Conservation (phyloP, 2,329 filamentous ascomycete species). For the Fusarium mexicanum region DNA sequence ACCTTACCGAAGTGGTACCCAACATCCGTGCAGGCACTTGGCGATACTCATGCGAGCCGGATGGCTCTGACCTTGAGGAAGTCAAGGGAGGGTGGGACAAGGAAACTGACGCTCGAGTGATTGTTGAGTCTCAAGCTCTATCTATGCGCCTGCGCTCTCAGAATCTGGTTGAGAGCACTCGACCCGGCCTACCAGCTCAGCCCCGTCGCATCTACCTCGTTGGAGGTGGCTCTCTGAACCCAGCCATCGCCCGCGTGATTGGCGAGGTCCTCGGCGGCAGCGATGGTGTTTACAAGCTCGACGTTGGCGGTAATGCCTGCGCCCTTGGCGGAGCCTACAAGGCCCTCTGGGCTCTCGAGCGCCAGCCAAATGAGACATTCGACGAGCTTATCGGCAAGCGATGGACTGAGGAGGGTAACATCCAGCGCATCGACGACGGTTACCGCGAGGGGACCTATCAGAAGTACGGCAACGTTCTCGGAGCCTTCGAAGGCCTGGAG, state of each 20-base stretch:
- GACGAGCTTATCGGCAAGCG: slow-evolving; percentile 85
- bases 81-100: slow-evolving; percentile 54
- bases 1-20: slow-evolving; percentile 93
- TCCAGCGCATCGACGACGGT: slow-evolving; percentile 83
- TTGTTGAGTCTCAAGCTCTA: slow-evolving; percentile 94
- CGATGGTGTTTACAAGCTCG: slow-evolving; percentile 92
- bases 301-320: slow-evolving; percentile 95
- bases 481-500: slow-evolving; percentile 83
- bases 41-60: slow-evolving; percentile 74
- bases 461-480: slow-evolving; percentile 78
- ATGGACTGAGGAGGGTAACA: slow-evolving; percentile 87
- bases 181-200: slow-evolving; percentile 74
- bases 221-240: slow-evolving; percentile 89
- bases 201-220: slow-evolving; percentile 93
- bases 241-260: slow-evolving; percentile 84
- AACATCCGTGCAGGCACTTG: slow-evolving; percentile 88
- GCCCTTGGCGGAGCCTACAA: slow-evolving; percentile 95
- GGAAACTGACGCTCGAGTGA: slow-evolving; percentile 80
- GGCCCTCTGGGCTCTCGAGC: slow-evolving; percentile 89
- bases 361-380: slow-evolving; percentile 76
- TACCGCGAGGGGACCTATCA: slow-evolving; percentile 80
- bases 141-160: slow-evolving; percentile 88
- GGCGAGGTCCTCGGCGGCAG: slow-evolving; percentile 88
- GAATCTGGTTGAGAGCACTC: slow-evolving; percentile 72
- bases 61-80: slow-evolving; percentile 61